Conservation (phyloP, 352 stramenopile genomes). For the Pythium scleroteichum region DNA sequence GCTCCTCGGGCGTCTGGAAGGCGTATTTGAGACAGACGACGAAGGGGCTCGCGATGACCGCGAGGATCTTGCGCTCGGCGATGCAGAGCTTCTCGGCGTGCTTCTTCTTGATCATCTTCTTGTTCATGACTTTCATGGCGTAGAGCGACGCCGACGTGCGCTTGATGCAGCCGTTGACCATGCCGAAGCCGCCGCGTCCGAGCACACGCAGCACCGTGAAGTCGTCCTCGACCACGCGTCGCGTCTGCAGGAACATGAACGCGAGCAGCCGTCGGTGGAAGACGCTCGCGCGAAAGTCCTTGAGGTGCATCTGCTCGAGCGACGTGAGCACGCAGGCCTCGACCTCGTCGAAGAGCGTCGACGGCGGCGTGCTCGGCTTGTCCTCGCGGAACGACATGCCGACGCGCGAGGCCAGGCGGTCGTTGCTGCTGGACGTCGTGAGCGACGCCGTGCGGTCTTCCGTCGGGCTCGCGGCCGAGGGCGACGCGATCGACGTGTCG, state of each 20-base stretch:
- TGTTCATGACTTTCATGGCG: slow-evolving; percentile 89
- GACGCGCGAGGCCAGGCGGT: not conserved
- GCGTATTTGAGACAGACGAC: slow-evolving; percentile 96
- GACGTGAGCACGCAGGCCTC: slow-evolving; percentile 72
- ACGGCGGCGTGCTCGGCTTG: slow-evolving; percentile 25
- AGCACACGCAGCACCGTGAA: slow-evolving; percentile 96
- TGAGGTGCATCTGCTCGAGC: slow-evolving; percentile 62
- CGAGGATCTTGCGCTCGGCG: slow-evolving; percentile 75
- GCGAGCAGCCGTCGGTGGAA: slow-evolving; percentile 84
- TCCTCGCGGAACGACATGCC: slow-evolving; percentile 12
- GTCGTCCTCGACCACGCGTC: slow-evolving; percentile 91
- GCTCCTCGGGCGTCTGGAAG: slow-evolving; percentile 93
- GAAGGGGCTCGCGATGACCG: slow-evolving; percentile 86
- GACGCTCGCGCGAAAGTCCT: slow-evolving; percentile 77
- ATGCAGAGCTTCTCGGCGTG: slow-evolving; percentile 83
- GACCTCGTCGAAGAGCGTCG: slow-evolving; percentile 71
- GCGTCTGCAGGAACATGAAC: slow-evolving; percentile 92
- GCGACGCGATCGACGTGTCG: slow-evolving; percentile 19
- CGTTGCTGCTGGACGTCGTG: not conserved
- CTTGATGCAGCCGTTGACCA: slow-evolving; percentile 97
- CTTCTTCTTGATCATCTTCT: slow-evolving; percentile 92
- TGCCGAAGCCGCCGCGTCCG: slow-evolving; percentile 95
- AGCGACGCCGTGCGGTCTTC: slow-evolving; percentile 5
- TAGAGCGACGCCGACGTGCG: slow-evolving; percentile 84
- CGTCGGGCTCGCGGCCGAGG: slow-evolving; percentile 4